These are phyloP conservation scores for Brettanomyces nanus DNA, from an alignment of 805 yeast species.

Conservation along the genomic window DNA sequence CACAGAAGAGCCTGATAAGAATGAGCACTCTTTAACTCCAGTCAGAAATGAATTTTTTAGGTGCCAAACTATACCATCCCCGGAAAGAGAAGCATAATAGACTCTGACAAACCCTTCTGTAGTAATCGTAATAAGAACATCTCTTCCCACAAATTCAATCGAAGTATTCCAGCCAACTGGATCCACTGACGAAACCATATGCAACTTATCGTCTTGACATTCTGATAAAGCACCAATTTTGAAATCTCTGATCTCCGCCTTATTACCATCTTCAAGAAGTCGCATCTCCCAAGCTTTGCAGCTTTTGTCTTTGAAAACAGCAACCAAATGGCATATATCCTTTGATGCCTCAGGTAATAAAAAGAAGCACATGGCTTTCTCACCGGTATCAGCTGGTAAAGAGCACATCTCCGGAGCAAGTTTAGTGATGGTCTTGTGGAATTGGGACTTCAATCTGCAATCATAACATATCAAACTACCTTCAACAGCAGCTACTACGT, in stretches of 20 bases:
- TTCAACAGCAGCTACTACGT: conserved; percentile 38
- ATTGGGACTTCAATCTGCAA: conserved; percentile 29
- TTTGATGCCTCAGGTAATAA: conserved; percentile 28
- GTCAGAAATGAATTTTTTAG: conserved; percentile 45
- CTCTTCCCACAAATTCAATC: conserved; percentile 26
- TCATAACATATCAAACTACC: conserved; percentile 52
- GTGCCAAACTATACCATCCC: conserved; percentile 39
- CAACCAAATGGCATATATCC: conserved; percentile 36
- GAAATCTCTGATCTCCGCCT: conserved; percentile 22
- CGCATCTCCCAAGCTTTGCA: conserved; percentile 35
- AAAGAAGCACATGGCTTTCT: conserved; percentile 22
- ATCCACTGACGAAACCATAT: conserved; percentile 43
- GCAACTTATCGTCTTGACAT: conserved; percentile 22
- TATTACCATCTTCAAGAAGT: conserved; percentile 17
- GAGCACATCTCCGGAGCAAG: conserved; percentile 17
- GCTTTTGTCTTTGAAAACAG: conserved; percentile 34
- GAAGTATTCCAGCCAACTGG: conserved; percentile 50
- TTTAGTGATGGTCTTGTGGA: conserved; percentile 15
- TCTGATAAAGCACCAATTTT: conserved; percentile 29
- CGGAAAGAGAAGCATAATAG: conserved; percentile 33
- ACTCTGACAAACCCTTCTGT: conserved; percentile 38
- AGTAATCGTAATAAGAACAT: conserved; percentile 54
- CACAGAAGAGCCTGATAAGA: conserved; percentile 66
- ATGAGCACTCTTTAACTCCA: conserved; percentile 41
- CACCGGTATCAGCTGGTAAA: conserved; percentile 4